Percentiles rank a stretch among this genome's conserved stretches.
Evolutionary conservation across 495 filamentous ascomycete species (phyloP).

Genomic region (Delitschia confertaspora): DNA sequence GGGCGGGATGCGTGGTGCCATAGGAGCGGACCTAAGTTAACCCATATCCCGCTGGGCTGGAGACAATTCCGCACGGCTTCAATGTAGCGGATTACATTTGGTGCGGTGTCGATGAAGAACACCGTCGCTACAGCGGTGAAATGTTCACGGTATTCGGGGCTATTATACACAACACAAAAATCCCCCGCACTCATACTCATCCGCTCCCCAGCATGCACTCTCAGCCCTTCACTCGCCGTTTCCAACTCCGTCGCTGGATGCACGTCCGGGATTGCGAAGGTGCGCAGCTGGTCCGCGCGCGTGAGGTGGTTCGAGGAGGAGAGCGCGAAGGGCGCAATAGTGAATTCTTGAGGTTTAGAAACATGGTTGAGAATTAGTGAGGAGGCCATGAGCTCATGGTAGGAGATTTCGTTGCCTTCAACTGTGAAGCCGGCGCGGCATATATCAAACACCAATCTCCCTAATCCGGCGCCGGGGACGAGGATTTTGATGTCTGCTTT

Average conservation of each 20-base stretch:
- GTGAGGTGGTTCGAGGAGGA: slow-evolving; percentile 70
- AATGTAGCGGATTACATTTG: slow-evolving; percentile 82
- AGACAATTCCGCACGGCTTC: slow-evolving; percentile 72
- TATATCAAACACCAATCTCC: slow-evolving; percentile 78
- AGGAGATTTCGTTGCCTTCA: slow-evolving; percentile 94
- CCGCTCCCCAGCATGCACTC: slow-evolving; percentile 37
- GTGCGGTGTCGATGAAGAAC: slow-evolving; percentile 96
- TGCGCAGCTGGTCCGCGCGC: slow-evolving; percentile 60
- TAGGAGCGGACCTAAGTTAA: slow-evolving; percentile 81
- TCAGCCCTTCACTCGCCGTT: slow-evolving; percentile 26
- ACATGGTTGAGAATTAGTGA: slow-evolving; percentile 82
- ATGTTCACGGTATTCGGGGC: slow-evolving; percentile 44
- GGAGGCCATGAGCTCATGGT: slow-evolving; percentile 81
- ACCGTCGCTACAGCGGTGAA: slow-evolving; percentile 83
- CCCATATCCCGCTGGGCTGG: slow-evolving; percentile 68
- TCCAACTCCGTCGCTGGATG: slow-evolving; percentile 54
- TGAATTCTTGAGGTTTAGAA: slow-evolving; percentile 35
- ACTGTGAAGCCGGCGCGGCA: slow-evolving; percentile 61
- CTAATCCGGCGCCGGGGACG: slow-evolving; percentile 83
- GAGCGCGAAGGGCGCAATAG: slow-evolving; percentile 69
- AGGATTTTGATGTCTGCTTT: slow-evolving; percentile 52
- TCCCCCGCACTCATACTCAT: slow-evolving; percentile 86
- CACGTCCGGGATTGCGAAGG: slow-evolving; percentile 65
- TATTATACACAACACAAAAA: slow-evolving; percentile 67
- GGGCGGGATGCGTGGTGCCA: slow-evolving; percentile 58